phyloP scores from a whole-genome alignment of 495 filamentous ascomycete genomes.

The Massariosphaeria phaeospora region DNA sequence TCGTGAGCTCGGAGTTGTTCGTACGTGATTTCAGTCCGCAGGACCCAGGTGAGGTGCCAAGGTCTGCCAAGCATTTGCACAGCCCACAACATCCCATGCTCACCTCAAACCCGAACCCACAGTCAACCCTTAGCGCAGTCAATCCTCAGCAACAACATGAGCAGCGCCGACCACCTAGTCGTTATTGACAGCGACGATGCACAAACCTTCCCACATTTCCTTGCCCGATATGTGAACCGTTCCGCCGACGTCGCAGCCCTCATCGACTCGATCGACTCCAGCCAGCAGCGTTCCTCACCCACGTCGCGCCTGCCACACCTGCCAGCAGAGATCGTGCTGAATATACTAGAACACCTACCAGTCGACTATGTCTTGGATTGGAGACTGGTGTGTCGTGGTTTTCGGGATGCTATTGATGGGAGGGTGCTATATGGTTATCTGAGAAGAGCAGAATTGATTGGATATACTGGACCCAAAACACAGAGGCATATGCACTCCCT shows the following conservation, averaged over 20 bases:
- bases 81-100: no score
- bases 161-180: no score
- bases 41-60: no score
- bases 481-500: not conserved
- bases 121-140: no score
- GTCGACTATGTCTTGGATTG: slow-evolving; percentile 13
- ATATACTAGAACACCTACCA: slow-evolving; percentile 11
- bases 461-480: not conserved
- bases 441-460: slow-evolving; percentile 3
- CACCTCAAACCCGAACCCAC: no score
- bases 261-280: slow-evolving; percentile 16
- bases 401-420: slow-evolving; percentile 14
- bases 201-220: no score
- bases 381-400: slow-evolving; percentile 13
- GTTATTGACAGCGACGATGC: no score
- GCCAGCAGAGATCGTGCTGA: slow-evolving; percentile 16
- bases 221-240: no score
- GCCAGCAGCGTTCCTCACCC: not conserved
- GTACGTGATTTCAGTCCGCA: no score
- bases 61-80: no score
- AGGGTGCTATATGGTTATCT: slow-evolving; percentile 6
- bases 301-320: slow-evolving; percentile 4
- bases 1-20: no score
- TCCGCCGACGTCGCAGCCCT: slow-evolving; percentile 15
- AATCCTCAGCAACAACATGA: no score